Percentiles rank a stretch among this genome's conserved stretches.
These are phyloP conservation scores for Aspergillus sclerotiicarbonarius DNA, from an alignment of 495 filamentous ascomycete species.

Conservation along the genomic window DNA sequence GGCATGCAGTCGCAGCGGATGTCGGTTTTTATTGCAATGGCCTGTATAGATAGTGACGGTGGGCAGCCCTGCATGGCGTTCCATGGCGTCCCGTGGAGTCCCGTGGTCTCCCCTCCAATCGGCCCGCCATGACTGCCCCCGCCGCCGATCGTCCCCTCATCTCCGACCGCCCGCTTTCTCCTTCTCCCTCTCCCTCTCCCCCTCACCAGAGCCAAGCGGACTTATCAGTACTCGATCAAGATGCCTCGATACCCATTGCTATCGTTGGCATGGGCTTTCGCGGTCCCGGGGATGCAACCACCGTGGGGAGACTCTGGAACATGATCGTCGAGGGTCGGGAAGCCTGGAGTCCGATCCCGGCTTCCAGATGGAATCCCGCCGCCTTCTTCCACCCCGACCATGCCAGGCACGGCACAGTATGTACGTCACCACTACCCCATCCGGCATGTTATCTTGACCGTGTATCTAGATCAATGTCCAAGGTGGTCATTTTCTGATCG, in stretches of 20 bases:
- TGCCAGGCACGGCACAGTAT: conserved; percentile 24
- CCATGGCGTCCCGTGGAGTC: not conserved
- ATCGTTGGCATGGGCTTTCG: conserved; percentile 62
- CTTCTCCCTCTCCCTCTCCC: not conserved
- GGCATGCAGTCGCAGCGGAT: not conserved
- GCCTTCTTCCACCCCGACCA: conserved; percentile 57
- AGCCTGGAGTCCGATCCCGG: conserved; percentile 50
- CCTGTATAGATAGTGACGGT: not conserved
- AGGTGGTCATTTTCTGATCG: conserved; percentile 42
- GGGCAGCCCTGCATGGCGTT: not conserved
- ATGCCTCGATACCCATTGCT: conserved; percentile 51
- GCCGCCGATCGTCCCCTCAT: not conserved
- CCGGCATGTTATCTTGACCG: not conserved
- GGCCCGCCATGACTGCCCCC: conserved; percentile 4
- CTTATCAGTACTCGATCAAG: conserved; percentile 9
- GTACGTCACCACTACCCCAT: not conserved
- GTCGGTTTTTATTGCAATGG: not conserved
- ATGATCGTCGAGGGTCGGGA: conserved; percentile 50
- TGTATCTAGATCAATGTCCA: conserved; percentile 4
- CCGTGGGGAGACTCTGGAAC: conserved; percentile 54
- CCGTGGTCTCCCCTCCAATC: not conserved
- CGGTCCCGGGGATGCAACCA: conserved; percentile 53
- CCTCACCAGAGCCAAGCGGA: not conserved
- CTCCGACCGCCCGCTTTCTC: not conserved
- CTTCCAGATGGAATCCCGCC: conserved; percentile 48